Conservation (phyloP, 305 asterid genomes). For the Plantago lanceolata region DNA sequence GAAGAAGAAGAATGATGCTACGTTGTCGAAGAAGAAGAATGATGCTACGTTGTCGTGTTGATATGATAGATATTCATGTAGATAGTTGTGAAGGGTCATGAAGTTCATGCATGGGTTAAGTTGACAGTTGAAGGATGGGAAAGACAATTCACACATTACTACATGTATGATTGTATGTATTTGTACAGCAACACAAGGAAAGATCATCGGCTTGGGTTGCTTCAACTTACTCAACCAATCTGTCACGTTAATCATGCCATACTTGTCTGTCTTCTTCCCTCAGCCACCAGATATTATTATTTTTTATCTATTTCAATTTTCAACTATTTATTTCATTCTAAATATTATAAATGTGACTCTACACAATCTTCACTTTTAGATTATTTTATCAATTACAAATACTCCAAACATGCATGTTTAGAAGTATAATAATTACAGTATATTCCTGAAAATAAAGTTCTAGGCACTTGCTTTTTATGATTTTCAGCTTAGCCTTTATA, state of each 20-base stretch:
- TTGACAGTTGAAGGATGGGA: slow-evolving; percentile 25
- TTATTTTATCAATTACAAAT: too few relatives aligned
- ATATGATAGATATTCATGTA: too few relatives aligned
- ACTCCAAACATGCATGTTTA: not conserved
- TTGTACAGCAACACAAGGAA: too few relatives aligned
- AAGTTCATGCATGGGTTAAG: slow-evolving; percentile 24
- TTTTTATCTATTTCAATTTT: not conserved
- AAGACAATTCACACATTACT: not conserved
- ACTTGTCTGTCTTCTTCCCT: slow-evolving; percentile 24
- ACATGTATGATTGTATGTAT: too few relatives aligned
- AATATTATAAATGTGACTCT: not conserved
- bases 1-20: too few relatives aligned
- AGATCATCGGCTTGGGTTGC: too few relatives aligned
- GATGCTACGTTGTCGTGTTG: slow-evolving; percentile 19
- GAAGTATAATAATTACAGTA: too few relatives aligned
- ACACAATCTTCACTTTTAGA: not conserved
- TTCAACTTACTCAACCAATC: slow-evolving; percentile 2
- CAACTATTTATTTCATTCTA: not conserved
- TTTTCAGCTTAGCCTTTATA: not conserved
- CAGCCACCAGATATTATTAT: not conserved
- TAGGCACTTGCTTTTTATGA: not conserved
- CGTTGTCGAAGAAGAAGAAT: too few relatives aligned
- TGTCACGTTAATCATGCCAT: slow-evolving; percentile 33
- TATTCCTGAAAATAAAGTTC: slow-evolving; percentile 1
- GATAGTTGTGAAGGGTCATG: slow-evolving; percentile 33